Evolutionary conservation across 2,329 filamentous ascomycete genomes (phyloP).

Genomic region (Colletotrichum abscissum): DNA sequence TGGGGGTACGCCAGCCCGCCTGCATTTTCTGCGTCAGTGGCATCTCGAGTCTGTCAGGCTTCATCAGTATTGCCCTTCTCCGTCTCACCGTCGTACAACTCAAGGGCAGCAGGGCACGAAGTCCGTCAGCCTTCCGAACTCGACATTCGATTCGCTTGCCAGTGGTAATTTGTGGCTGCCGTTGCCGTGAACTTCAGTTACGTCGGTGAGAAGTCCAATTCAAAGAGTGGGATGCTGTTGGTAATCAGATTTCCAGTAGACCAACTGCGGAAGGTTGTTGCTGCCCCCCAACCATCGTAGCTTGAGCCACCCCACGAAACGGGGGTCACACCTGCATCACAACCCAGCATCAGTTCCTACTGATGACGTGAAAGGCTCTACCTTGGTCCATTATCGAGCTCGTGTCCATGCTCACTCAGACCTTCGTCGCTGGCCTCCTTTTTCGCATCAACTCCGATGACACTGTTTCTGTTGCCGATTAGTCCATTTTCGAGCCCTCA

Average conservation of each 20-base stretch:
- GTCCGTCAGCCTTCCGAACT: not conserved
- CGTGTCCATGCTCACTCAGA: not conserved
- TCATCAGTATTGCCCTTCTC: not conserved
- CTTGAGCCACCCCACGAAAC: slow-evolving; percentile 31
- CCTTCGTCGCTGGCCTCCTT: not conserved
- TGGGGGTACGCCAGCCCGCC: not conserved
- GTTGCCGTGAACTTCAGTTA: not conserved
- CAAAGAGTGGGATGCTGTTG: slow-evolving; percentile 20
- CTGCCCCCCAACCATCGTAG: slow-evolving; percentile 22
- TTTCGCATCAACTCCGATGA: slow-evolving; percentile 18
- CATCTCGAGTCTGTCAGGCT: not conserved
- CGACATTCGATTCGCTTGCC: not conserved
- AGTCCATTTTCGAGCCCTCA: not conserved
- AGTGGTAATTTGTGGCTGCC: not conserved
- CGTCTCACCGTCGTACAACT: not conserved
- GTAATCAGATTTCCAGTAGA: slow-evolving; percentile 9
- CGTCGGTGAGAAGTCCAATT: not conserved
- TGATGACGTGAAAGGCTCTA: slow-evolving; percentile 20
- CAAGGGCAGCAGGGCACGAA: not conserved
- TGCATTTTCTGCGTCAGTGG: not conserved
- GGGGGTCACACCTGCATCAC: slow-evolving; percentile 30
- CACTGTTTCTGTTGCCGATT: slow-evolving; percentile 5
- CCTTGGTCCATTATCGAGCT: not conserved
- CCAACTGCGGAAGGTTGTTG: slow-evolving; percentile 12
- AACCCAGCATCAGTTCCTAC: slow-evolving; percentile 14